Base-by-base conservation (phyloP, 495 filamentous ascomycete genomes). In the Pyrenula massariospora region DNA sequence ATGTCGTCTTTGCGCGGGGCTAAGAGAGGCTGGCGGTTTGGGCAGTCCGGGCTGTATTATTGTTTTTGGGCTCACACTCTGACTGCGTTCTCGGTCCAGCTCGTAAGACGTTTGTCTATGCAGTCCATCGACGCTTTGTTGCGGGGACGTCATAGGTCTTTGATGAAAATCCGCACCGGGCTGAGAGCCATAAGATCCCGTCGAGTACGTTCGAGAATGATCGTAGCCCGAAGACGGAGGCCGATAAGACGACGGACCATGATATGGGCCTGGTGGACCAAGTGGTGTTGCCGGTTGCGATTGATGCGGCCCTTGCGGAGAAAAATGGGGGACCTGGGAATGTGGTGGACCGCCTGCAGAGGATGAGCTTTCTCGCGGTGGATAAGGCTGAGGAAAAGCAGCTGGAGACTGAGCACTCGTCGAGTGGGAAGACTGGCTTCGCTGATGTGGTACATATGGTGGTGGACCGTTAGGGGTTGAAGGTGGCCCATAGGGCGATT, bases 221-320 rank as follows among this genome's bases (percentile, higher is more conserved):
- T 68, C 69, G 48, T 59, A 63, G 25, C 65, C 68, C n/a, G 68
- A 68, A 23, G 68, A 71, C 20, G n/a, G 63, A 42, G 69, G 68
- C 20, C 67, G 68, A 8, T 69, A 68, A 19, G 73, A 66, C 0
- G 73, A 71, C 8, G 68, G 66, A 31, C 66, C 70, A 19, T 68
- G 59, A 48, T 60, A 68, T 19, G 70, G 62, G 12, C 63, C 55
- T 42, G 69, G 72, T 12, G 75, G 77, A 8, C 74, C 76, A 36
- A 78, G 63, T 21, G 76, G 77, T 22, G 77, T 78, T 24, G 69
- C 68, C 24, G 75, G 70, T 22, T 78, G 65, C 19, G 75, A 77
- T 20, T 64, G 63, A 54, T 75, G 72, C 12, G 70, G 63, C 42
- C 65, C 63, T 22, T 42, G 48, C 21, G 72, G 65, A 31, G 72